Evolutionary conservation across 306 rosid genomes (phyloP).

Genomic region (Geum urbanum): DNA sequence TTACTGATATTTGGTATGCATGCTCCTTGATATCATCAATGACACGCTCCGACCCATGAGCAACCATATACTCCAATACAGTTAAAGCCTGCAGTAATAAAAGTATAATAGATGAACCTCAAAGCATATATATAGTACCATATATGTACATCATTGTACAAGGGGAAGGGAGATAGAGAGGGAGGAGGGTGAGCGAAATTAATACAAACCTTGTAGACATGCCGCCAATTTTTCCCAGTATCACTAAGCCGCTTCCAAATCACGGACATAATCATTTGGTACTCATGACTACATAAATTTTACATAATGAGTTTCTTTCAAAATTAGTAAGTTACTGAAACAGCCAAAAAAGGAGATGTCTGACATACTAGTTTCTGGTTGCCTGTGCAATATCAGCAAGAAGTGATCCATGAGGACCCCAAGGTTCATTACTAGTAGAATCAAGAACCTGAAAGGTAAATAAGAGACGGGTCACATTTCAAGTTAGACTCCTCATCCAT

Average conservation of each 20-base stretch:
- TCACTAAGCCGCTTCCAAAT: conserved; percentile 96
- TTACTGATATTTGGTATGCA: conserved; percentile 94
- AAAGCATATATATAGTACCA: background rate
- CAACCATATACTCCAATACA: conserved; percentile 90
- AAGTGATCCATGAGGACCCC: conserved; percentile 99
- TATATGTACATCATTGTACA: background rate
- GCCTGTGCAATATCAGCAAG: conserved; percentile 95
- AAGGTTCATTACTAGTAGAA: conserved; percentile 98
- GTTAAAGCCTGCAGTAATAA: conserved; percentile 68
- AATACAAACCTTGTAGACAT: conserved; percentile 82
- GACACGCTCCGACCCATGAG: conserved; percentile 89
- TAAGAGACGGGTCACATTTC: background rate
- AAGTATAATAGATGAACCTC: conserved; percentile 5
- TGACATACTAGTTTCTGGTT: conserved; percentile 81
- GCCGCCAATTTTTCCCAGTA: conserved; percentile 99
- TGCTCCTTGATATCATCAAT: conserved; percentile 95
- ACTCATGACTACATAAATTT: conserved; percentile 72
- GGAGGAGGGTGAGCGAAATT: conserved; percentile 3
- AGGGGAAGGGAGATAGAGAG: background rate
- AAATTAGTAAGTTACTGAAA: conserved; percentile 25
- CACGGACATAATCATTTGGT: conserved; percentile 90
- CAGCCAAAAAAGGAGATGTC: conserved; percentile 10
- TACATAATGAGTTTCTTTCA: conserved; percentile 29
- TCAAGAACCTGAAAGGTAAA: conserved; percentile 70
- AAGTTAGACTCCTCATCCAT: background rate